These are phyloP conservation scores for Globisporangium alternatum DNA, from an alignment of 352 stramenopile species.

Conservation along the genomic window DNA sequence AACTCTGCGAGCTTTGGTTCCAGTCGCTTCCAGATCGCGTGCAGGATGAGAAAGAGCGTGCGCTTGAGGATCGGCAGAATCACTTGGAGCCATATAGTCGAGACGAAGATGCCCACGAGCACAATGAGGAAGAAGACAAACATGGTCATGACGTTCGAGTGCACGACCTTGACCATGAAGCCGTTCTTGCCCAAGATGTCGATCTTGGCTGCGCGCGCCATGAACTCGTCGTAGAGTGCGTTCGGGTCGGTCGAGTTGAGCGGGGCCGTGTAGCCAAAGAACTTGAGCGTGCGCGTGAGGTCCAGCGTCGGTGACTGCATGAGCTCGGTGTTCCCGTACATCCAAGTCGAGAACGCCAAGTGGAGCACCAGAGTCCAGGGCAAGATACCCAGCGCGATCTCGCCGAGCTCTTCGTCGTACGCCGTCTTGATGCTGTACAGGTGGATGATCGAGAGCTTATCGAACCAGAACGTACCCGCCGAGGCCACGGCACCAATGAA, in stretches of 20 bases:
- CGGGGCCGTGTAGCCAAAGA: constrained; percentile 29
- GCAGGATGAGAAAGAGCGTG: constrained; percentile 35
- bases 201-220: constrained; percentile 37
- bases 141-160: constrained; percentile 69
- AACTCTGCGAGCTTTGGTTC: constrained; percentile 15
- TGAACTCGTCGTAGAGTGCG: constrained; percentile 42
- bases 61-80: constrained; percentile 46
- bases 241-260: constrained; percentile 30
- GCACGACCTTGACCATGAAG: constrained; percentile 69
- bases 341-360: constrained; percentile 76
- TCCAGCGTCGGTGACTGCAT: constrained; percentile 56
- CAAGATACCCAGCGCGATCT: constrained; percentile 48
- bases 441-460: constrained; percentile 78
- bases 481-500: constrained; percentile 70
- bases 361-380: constrained; percentile 74
- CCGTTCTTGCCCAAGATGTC: constrained; percentile 49
- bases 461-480: constrained; percentile 67
- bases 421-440: constrained; percentile 77
- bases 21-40: constrained; percentile 29
- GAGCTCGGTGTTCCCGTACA: constrained; percentile 76
- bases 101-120: constrained; percentile 53
- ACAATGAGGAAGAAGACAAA: constrained; percentile 62
- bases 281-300: constrained; percentile 34
- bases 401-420: constrained; percentile 76
- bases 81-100: constrained; percentile 46